Evolutionary conservation across 441 rosid genomes (phyloP), one percentile per base, ranked within the genome.

Genomic region (California macrophylla): DNA sequence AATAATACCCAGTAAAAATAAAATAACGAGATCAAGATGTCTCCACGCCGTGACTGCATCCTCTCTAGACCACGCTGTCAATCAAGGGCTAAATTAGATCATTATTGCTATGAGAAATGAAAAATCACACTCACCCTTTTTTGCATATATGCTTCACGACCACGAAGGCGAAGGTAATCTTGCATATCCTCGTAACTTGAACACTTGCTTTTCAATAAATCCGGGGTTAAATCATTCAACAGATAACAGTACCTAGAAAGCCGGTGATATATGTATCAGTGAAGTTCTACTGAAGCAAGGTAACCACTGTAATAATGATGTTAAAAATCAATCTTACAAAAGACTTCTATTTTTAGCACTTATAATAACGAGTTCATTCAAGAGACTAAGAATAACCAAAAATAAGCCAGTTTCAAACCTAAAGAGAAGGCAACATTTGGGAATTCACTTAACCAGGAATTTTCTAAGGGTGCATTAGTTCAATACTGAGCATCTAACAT

Each of bases 61-160:
- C 21, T 16, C 21, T 50, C 52, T 42, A 42, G 52, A 10, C 52
- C 15, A 42, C 13, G 52, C 15, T 42, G 4, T 42, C 6, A 18
- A 16, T 50, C 23, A 20, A 50, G 58, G 58, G 23, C 0, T 54
- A 18, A 21, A 10, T 52, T 54, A 8, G 61, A 54, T 54, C 61
- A 54, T 54, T 21, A 54, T 54, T 20, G 61, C 61, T 54, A 12
- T 54, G 25, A 18, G 61, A 54, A 54, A 20, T 54, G 52, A 45
- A 45, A 45, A 45, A 45, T 2, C 52, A 26, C 69, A 78, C 87
- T 80, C 72, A 90, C 96, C 87, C 89, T 87, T 83, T 91, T 94
- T 82, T 87, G 93, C 76, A 85, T 73, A 85, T 94, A 93, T 64
- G 98, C 98, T 73, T 91, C 96, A 21, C 90, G 84, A 54, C 98